These are phyloP conservation scores for Fusarium fujikuroi DNA, from an alignment of 2,329 filamentous ascomycete genomes.

Conservation along the genomic window DNA sequence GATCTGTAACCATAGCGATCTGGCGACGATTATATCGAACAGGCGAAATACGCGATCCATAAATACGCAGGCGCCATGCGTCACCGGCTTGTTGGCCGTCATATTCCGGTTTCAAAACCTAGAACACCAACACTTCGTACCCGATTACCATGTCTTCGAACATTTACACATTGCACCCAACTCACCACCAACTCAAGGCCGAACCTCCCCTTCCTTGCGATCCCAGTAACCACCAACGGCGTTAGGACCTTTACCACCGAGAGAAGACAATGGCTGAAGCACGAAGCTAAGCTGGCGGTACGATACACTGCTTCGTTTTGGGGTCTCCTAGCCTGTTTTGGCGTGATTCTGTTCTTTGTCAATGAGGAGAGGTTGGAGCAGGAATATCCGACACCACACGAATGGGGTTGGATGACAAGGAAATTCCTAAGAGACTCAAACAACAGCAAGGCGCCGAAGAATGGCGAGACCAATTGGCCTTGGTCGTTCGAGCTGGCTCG, in stretches of 20 bases:
- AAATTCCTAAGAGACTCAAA: conserved; percentile 74
- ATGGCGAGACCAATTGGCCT: conserved; percentile 72
- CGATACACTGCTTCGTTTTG: conserved; percentile 76
- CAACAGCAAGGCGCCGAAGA: conserved; percentile 65
- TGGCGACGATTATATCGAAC: neutral
- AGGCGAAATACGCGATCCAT: neutral
- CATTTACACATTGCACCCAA: conserved; percentile 45
- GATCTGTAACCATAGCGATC: neutral
- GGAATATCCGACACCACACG: conserved; percentile 80
- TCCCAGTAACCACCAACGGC: conserved; percentile 59
- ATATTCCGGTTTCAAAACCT: conserved; percentile 29
- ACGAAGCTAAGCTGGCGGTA: conserved; percentile 75
- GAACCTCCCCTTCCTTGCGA: conserved; percentile 60
- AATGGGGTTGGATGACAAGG: conserved; percentile 80
- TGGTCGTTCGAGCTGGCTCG: conserved; percentile 69
- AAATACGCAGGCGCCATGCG: conserved; percentile 49
- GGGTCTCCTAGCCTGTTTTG: conserved; percentile 68
- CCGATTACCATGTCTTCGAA: conserved; percentile 40
- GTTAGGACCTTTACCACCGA: conserved; percentile 84
- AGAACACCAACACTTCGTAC: conserved; percentile 26
- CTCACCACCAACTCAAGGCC: conserved; percentile 49
- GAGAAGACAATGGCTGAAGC: conserved; percentile 74
- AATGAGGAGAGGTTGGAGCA: conserved; percentile 81
- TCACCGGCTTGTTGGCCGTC: conserved; percentile 51
- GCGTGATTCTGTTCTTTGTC: conserved; percentile 71